Percentiles rank a stretch among this genome's conserved stretches.
phyloP scores from a whole-genome alignment of 2,329 filamentous ascomycete genomes.

The Sporothrix dimorphospora region DNA sequence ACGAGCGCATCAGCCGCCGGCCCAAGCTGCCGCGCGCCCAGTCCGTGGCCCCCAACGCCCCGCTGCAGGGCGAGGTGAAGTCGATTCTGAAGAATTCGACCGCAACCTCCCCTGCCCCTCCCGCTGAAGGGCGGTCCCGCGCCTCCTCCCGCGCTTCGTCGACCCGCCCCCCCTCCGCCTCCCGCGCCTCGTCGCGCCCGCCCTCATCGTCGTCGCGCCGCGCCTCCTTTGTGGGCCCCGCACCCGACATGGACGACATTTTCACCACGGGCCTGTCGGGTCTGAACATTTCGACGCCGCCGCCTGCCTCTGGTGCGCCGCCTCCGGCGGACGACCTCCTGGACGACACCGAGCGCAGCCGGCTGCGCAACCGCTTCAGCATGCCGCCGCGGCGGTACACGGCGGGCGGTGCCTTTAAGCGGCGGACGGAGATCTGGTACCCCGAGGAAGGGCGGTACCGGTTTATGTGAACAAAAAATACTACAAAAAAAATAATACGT shows the following conservation, averaged over 20 bases:
- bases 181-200: slow-evolving; percentile 16
- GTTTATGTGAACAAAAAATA: slow-evolving; percentile 29
- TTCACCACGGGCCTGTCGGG: slow-evolving; percentile 26
- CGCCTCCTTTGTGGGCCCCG: slow-evolving; percentile 20
- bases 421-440: slow-evolving; percentile 37
- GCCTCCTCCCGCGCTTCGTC: slow-evolving; percentile 14
- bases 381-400: slow-evolving; percentile 34
- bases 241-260: slow-evolving; percentile 17
- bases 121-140: background rate
- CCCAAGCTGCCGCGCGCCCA: slow-evolving; percentile 34
- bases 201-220: slow-evolving; percentile 24
- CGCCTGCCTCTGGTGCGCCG: background rate
- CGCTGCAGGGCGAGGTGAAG: slow-evolving; percentile 37
- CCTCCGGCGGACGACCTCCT: slow-evolving; percentile 17
- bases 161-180: slow-evolving; percentile 4
- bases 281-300: slow-evolving; percentile 27
- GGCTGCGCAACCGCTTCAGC: slow-evolving; percentile 36
- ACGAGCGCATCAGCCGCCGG: slow-evolving; percentile 40
- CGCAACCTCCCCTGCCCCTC: slow-evolving; percentile 10
- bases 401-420: slow-evolving; percentile 32
- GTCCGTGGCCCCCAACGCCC: slow-evolving; percentile 25
- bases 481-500: background rate
- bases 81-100: slow-evolving; percentile 40
- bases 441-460: slow-evolving; percentile 32
- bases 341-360: slow-evolving; percentile 31